A percentile compares a stretch with the other conserved stretches of the same genome.
Evolutionary conservation across 2,329 filamentous ascomycete species (phyloP).

Genomic region (Cyphellophora europaea): DNA sequence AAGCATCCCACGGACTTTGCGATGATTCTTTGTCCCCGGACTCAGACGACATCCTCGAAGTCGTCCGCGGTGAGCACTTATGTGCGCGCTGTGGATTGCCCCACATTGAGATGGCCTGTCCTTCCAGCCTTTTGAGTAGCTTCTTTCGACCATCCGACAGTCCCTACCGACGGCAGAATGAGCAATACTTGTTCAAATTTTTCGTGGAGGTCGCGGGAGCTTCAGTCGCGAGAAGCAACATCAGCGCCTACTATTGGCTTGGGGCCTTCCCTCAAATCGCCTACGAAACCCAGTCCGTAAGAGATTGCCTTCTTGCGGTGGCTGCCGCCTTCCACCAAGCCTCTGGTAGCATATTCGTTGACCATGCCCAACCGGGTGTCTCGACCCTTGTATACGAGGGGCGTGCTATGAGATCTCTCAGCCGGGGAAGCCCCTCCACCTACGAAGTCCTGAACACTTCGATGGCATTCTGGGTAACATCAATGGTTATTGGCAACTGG

Average conservation of each 20-base stretch:
- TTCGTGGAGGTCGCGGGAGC: neutral
- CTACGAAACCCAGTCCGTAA: neutral
- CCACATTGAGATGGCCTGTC: no score
- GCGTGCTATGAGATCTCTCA: neutral
- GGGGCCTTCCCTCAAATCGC: conserved; percentile 1
- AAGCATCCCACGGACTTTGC: no score
- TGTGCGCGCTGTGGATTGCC: no score
- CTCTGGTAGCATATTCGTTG: neutral
- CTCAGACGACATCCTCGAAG: no score
- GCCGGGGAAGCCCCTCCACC: neutral
- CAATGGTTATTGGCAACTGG: neutral
- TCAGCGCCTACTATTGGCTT: neutral
- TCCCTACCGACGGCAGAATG: neutral
- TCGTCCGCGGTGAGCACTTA: no score
- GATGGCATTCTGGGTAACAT: neutral
- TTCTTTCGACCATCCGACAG: neutral
- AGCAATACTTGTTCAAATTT: neutral
- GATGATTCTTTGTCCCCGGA: no score
- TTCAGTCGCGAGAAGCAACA: neutral
- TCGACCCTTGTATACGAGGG: neutral
- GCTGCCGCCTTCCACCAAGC: neutral
- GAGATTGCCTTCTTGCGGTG: neutral
- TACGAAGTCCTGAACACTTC: neutral
- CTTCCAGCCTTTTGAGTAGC: no score
- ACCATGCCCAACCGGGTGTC: neutral